These are phyloP conservation scores for Fusarium newnesense DNA, from an alignment of 2,329 filamentous ascomycete genomes.

Conservation along the genomic window DNA sequence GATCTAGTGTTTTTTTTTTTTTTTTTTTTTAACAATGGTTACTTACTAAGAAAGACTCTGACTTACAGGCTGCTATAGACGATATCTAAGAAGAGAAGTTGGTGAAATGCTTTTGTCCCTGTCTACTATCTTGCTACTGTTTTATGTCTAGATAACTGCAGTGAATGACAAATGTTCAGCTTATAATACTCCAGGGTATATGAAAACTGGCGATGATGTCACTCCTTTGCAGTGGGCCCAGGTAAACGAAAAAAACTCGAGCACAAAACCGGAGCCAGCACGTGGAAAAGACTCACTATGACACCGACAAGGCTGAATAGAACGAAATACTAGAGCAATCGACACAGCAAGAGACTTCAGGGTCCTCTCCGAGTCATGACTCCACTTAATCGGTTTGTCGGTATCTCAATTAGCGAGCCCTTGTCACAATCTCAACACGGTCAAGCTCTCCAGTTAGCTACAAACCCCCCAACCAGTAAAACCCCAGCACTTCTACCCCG, in stretches of 20 bases:
- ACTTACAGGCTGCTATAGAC: too few relatives aligned
- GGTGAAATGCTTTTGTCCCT: too few relatives aligned
- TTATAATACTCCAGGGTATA: background rate
- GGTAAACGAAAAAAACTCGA: background rate
- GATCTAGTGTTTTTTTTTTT: too few relatives aligned
- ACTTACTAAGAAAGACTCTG: too few relatives aligned
- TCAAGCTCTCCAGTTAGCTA: background rate
- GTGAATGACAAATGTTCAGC: too few relatives aligned
- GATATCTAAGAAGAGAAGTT: too few relatives aligned
- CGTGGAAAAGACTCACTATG: background rate
- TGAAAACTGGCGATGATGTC: background rate
- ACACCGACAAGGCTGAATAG: background rate
- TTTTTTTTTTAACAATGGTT: too few relatives aligned
- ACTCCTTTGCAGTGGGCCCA: background rate
- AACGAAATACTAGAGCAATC: background rate
- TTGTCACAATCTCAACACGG: background rate
- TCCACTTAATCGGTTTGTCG: background rate
- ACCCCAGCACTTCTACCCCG: slow-evolving; percentile 1
- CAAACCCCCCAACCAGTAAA: background rate
- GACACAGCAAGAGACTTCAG: background rate
- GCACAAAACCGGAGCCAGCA: background rate
- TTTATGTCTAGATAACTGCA: too few relatives aligned
- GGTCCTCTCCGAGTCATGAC: background rate
- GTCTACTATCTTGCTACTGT: too few relatives aligned
- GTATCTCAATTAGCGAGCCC: background rate